Conservation (phyloP, 164 flowering plant species). For the Houttuynia cordata region DNA sequence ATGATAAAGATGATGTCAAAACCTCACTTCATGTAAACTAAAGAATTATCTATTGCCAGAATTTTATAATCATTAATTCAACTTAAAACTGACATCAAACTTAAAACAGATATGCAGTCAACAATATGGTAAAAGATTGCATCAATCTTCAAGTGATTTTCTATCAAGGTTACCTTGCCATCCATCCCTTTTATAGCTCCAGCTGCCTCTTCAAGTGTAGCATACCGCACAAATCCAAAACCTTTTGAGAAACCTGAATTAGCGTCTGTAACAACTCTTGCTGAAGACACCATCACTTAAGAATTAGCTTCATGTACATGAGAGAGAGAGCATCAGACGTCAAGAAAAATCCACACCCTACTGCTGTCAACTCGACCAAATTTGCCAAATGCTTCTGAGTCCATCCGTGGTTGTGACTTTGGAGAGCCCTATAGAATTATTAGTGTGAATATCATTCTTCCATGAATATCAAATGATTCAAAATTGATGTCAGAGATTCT, state of each 20-base stretch:
- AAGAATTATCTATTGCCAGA: not conserved
- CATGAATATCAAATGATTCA: no score
- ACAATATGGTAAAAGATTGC: not conserved
- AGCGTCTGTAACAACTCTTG: constrained; percentile 63
- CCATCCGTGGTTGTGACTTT: constrained; percentile 54
- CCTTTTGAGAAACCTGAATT: constrained; percentile 74
- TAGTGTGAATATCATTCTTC: no score
- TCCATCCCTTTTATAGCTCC: constrained; percentile 83
- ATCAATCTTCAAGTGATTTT: not conserved
- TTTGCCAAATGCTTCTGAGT: constrained; percentile 39
- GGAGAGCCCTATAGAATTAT: constrained; percentile 35
- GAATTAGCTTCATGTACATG: not conserved
- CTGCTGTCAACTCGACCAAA: constrained; percentile 43
- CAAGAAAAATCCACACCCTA: not conserved
- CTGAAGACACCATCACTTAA: not conserved
- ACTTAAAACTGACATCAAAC: not conserved
- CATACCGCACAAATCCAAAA: constrained; percentile 79
- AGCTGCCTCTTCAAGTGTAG: constrained; percentile 56
- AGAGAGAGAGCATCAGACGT: not conserved
- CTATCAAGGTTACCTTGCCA: constrained; percentile 51
- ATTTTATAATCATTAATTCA: not conserved
- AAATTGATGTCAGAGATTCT: no score
- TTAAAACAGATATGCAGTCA: not conserved
- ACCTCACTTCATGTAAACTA: no score
- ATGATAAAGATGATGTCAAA: not conserved